Evolutionary conservation across 345 rosid species (phyloP), one percentile per base, ranked within the genome.

Genomic region (Clarkia xantiana): DNA sequence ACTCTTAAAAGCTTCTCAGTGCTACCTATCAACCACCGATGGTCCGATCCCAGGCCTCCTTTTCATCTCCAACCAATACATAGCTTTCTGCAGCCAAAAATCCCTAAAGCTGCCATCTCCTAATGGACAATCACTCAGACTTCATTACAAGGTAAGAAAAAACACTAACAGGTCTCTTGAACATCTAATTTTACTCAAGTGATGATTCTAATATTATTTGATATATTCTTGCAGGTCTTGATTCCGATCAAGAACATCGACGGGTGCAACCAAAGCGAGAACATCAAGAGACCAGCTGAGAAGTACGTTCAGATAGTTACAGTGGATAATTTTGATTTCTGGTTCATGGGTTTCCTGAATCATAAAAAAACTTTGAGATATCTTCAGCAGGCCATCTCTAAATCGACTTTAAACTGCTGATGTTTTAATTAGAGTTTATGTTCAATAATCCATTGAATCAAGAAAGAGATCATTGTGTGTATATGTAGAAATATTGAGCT

Each of bases 11-110:
- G 80, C 76, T 43, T 75, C 74, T 1, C 71, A 71, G 18, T 75
- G 80, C 59, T 71, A 65, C 42, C 44, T 71, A 18, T 68, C 74
- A 4, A 76, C 78, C 12, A 62, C 74, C 49, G 51, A 57, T 0
- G 82, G 82, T 45, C 78, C 78, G 0, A 68, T 73, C 20, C 75
- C 76, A 4, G 79, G 79, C 8, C 71, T 77, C 17, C 64, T 70
- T 43, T 77, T 73, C 48, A 65, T 71, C 58, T 73, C 82, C 17
- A 58, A 67, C 1, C 15, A 68, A 20, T 70, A 69, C 56, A 36
- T 68, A 17, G 75, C 79, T 42, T 77, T 77, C 43, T 68, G 75
- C 61, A 77, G 82, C 9, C 76, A 73, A 49, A 68, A 69, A 62
- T 71, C 75, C 23, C 39, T 77, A 5, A 68, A 71, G 55, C 39